Conservation (phyloP, 768 basidiomycete genomes). For the Naganishia vishniacii region DNA sequence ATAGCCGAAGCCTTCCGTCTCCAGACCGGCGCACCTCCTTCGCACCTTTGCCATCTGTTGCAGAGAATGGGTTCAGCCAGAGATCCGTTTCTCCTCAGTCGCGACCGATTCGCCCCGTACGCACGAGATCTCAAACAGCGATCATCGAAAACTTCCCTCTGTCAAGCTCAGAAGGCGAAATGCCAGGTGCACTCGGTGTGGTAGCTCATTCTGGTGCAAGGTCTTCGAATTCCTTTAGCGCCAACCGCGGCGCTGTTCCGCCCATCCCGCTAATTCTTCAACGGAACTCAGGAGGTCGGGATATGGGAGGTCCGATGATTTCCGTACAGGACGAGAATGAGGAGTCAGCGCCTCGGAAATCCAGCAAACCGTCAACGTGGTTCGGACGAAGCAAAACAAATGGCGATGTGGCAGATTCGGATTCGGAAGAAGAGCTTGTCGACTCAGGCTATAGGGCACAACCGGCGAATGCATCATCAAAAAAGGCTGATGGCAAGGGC, state of each 20-base stretch:
- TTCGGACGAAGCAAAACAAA: slow-evolving; percentile 18
- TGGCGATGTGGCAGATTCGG: not conserved
- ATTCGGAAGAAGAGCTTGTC: slow-evolving; percentile 20
- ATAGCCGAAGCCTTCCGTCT: not conserved
- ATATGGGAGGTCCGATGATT: not conserved
- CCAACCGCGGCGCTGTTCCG: not conserved
- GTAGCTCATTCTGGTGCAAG: not conserved
- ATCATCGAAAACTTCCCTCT: slow-evolving; percentile 27
- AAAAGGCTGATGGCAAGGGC: slow-evolving; percentile 11
- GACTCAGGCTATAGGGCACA: not conserved
- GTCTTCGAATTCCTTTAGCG: slow-evolving; percentile 1
- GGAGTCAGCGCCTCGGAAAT: slow-evolving; percentile 2
- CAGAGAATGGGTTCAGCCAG: not conserved
- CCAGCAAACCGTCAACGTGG: slow-evolving; percentile 16
- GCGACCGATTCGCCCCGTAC: slow-evolving; percentile 19
- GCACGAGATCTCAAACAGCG: slow-evolving; percentile 30
- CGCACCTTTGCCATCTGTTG: slow-evolving; percentile 9
- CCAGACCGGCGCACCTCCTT: slow-evolving; percentile 7
- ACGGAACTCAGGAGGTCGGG: not conserved
- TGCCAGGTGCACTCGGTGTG: not conserved
- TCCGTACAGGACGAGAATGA: not conserved
- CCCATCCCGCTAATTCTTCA: not conserved
- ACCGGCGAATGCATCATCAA: not conserved
- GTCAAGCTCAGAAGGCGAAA: not conserved
- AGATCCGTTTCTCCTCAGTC: slow-evolving; percentile 6